Conservation (phyloP, 257 asterid genomes). For the Lantana camara region DNA sequence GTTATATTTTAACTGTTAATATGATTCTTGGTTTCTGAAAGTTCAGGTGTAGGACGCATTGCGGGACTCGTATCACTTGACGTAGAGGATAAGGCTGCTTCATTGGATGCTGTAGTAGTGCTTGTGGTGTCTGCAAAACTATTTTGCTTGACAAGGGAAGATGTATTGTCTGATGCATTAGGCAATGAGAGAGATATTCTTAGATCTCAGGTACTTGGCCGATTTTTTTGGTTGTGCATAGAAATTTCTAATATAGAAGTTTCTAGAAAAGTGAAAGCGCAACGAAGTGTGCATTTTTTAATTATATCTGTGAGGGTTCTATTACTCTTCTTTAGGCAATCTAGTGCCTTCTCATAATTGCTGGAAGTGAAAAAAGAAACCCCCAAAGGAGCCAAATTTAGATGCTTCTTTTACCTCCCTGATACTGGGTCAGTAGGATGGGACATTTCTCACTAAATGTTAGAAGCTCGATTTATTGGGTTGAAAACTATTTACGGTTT, state of each 20-base stretch:
- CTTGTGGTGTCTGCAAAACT: conserved; percentile 98
- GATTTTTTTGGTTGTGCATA: neutral
- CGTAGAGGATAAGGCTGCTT: conserved; percentile 68
- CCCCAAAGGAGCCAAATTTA: neutral
- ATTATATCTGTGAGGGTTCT: neutral
- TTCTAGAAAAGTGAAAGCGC: conserved; percentile 13
- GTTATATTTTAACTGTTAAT: conserved; percentile 14
- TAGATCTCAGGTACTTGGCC: conserved; percentile 77
- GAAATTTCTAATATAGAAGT: conserved; percentile 1
- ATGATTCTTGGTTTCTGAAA: conserved; percentile 14
- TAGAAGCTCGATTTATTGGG: neutral
- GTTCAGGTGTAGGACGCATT: conserved; percentile 86
- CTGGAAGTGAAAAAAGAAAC: neutral
- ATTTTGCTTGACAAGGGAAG: conserved; percentile 73
- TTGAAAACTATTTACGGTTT: neutral
- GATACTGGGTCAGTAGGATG: neutral
- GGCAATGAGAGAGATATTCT: conserved; percentile 86
- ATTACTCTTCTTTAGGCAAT: conserved; percentile 16
- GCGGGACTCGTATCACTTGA: conserved; percentile 91
- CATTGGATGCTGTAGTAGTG: conserved; percentile 88
- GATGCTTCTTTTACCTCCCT: neutral
- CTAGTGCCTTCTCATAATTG: neutral
- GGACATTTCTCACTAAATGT: neutral
- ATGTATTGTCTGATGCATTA: conserved; percentile 73
- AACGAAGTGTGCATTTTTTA: neutral